Conservation (phyloP, 1,139 yeast species). For the Magnusiomyces suaveolens region DNA sequence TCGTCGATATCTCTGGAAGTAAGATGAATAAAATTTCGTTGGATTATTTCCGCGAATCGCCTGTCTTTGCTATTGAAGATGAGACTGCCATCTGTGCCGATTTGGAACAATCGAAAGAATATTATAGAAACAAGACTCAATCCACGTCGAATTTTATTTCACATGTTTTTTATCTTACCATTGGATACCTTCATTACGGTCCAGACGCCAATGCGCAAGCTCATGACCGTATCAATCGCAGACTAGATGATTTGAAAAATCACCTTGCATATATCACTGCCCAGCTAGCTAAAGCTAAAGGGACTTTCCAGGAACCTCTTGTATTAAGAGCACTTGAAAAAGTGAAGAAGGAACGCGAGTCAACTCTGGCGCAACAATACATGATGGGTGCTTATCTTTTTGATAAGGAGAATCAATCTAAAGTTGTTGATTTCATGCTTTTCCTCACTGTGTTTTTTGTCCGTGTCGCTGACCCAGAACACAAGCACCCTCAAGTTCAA, state of each 20-base stretch:
- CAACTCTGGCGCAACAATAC: slow-evolving; percentile 2
- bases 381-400: slow-evolving; percentile 41
- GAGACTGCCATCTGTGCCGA: slow-evolving; percentile 82
- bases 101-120: slow-evolving; percentile 25
- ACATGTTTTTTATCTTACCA: slow-evolving; percentile 72
- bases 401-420: slow-evolving; percentile 47
- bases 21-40: slow-evolving; percentile 72
- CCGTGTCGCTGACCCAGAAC: slow-evolving; percentile 61
- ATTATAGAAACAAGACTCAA: slow-evolving; percentile 24
- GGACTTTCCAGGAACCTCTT: slow-evolving; percentile 20
- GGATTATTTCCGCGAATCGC: slow-evolving; percentile 44
- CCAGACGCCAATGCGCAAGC: slow-evolving; percentile 65
- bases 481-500: slow-evolving; percentile 47
- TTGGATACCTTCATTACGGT: slow-evolving; percentile 80
- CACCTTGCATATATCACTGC: slow-evolving; percentile 15
- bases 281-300: slow-evolving; percentile 26
- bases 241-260: slow-evolving; percentile 42
- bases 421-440: slow-evolving; percentile 63
- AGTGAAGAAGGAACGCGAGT: slow-evolving; percentile 37
- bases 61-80: slow-evolving; percentile 54
- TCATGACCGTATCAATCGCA: slow-evolving; percentile 46
- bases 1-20: slow-evolving; percentile 48
- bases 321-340: slow-evolving; percentile 31
- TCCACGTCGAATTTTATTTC: slow-evolving; percentile 62
- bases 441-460: slow-evolving; percentile 69